These are phyloP conservation scores for Nicotiana rustica DNA, from an alignment of 305 asterid species.

Conservation along the genomic window DNA sequence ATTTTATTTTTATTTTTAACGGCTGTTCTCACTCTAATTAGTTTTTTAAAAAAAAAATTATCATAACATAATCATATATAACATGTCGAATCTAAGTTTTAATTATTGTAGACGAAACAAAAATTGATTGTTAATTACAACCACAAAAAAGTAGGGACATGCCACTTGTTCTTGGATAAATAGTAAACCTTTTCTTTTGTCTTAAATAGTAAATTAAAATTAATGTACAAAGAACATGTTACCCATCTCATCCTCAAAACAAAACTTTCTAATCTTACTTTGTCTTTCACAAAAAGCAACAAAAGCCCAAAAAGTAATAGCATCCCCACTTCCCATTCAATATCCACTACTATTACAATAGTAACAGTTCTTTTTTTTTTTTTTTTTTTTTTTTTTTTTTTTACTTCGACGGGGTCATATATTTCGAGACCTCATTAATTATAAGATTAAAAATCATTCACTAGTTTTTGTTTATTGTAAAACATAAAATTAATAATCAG, in stretches of 20 bases:
- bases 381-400: no score
- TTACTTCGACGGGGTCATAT: not conserved
- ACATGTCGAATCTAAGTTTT: not conserved
- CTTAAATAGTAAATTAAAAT: not conserved
- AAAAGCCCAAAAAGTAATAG: not conserved
- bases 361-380: not conserved
- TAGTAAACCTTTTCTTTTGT: not conserved
- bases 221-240: conserved; percentile 29
- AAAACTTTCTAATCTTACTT: conserved; percentile 21
- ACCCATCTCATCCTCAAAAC: conserved; percentile 1
- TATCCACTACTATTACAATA: not conserved
- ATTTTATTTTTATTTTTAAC: not conserved
- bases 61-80: not conserved
- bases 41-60: not conserved
- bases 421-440: not conserved
- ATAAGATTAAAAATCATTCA: not conserved
- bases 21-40: not conserved
- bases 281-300: not conserved
- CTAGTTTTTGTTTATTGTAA: not conserved
- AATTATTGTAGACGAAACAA: not conserved
- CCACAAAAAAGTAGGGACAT: not conserved
- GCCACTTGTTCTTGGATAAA: not conserved
- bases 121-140: not conserved
- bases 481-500: not conserved
- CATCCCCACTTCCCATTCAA: not conserved